These are phyloP conservation scores for Jamesozyma rosinii DNA, from an alignment of 805 yeast species.

Conservation along the genomic window DNA sequence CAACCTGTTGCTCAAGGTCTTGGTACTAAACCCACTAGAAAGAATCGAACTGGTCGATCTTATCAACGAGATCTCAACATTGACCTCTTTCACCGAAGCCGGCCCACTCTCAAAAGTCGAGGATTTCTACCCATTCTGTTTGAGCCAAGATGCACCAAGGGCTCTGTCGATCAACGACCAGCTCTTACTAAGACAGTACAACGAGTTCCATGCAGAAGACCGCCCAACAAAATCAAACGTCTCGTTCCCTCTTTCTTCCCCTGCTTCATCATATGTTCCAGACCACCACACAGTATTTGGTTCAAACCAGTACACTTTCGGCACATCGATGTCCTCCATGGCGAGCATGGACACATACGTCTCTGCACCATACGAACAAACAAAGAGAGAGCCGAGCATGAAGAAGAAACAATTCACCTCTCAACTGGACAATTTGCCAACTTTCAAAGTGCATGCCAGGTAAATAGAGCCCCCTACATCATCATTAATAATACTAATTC, in stretches of 20 bases:
- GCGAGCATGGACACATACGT: background rate
- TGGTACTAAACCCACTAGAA: constrained; percentile 28
- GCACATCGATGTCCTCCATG: background rate
- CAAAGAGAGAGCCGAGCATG: too few species aligned
- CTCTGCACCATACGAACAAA: too few species aligned
- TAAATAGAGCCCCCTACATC: too few species aligned
- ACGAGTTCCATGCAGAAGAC: background rate
- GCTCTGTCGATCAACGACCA: background rate
- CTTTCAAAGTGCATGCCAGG: too few species aligned
- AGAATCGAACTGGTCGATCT: constrained; percentile 23
- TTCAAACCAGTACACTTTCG: background rate
- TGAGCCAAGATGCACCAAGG: background rate
- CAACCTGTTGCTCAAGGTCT: constrained; percentile 34
- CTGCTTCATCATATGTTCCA: background rate
- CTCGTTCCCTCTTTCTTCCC: background rate
- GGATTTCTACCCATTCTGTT: background rate
- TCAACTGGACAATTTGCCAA: too few species aligned
- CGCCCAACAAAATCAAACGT: background rate
- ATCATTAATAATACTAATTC: too few species aligned
- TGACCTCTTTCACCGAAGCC: constrained; percentile 21
- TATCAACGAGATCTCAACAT: constrained; percentile 17
- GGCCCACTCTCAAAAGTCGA: constrained; percentile 23
- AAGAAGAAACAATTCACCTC: too few species aligned
- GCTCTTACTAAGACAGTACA: background rate
- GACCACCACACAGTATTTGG: background rate